Base-by-base conservation (phyloP, 2,329 filamentous ascomycete genomes). In the Venturia effusa region DNA sequence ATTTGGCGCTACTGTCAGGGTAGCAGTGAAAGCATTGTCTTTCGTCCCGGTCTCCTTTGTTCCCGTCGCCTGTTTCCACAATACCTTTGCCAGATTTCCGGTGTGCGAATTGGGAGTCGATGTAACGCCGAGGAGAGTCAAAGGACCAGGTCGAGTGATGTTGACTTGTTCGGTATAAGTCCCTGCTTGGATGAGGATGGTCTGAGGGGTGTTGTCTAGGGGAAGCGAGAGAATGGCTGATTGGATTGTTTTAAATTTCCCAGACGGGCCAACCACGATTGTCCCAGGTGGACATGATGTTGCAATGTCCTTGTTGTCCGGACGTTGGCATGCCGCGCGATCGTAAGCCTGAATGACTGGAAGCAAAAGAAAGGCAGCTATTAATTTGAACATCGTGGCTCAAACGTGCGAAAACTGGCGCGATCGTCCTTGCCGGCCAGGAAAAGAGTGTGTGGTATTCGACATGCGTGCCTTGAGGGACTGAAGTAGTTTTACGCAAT, bases 161-260 rank as follows among this genome's bases (percentile, higher is more conserved):
- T 88, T 88, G 66, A 88, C 73, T 72, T 87, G 84, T 69, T 88
- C 85, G 0, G 76, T 81, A 68, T 88, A 88, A 65, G 78, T 79
- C 0, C 85, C 85, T 0, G 84, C 77, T 0, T 81, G 79, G 57
- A 88, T 80, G 15, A 88, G 78, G 67, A 88, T 87, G 22, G 79
- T 79, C 64, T 81, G 76, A 0, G 79, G 70, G 6, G 73, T 73
- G 19, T 75, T 77, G 68, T 81, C 73, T 60, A 78, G 71, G 0
- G 78, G 77, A 4, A 82, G 70, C 54, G 78, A 78, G 13, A 76
- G 69, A 40, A 83, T 75, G 24, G 80, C 80, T 2, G 75, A 75
- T 70, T 82, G 80, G 40, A 82, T 74, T 15, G 65, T 45, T 11
- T 64, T 32, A 41, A 62, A 65, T 22, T 68, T 67, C 11, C 62